Evolutionary conservation across 306 rosid genomes (phyloP), one percentile per base, ranked within the genome.

Genomic region (Quercus rubra): DNA sequence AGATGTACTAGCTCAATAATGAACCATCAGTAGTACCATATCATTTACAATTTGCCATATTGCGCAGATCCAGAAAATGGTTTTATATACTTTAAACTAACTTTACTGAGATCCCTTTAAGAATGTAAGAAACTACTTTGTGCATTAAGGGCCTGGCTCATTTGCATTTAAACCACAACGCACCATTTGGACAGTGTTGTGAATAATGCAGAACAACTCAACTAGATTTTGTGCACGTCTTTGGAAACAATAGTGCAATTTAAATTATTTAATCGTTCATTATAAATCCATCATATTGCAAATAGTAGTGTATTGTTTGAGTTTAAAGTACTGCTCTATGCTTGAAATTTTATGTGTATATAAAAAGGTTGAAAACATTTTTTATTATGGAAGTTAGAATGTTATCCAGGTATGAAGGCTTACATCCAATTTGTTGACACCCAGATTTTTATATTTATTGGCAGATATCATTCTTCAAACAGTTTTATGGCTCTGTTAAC

Each of bases 391-490:
- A 38, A 38, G 11, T 38, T 38, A 38, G 46, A 38, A 70, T 71
- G 35, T 55, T 46, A 15, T 13, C 31, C 69, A 51, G 6, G 20
- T 52, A 67, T 57, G 61, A 62, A 63, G 31, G 43, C 33, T 68
- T 33, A 18, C 19, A 41, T 30, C 15, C 63, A 61, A 19, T 61
- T 41, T 73, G 52, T 28, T 82, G 31, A 76, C 55, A 68, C 58
- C 30, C 66, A 41, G 23, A 18, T 78, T 74, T 81, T 58, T 33
- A 75, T 78, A 76, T 58, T 75, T 68, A 9, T 83, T 77, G 75
- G 80, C 80, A 92, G 99, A 84, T 74, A 73, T 85, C 99, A 78
- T 91, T 94, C 84, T 89, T 79, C 90, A 90, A 92, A 88, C 99
- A 95, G 80, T 92, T 95, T 81, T 69, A 85, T 83, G 92, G 90